Conservation (phyloP, 2,329 filamentous ascomycete genomes). For the Trichoderma brevicompactum region DNA sequence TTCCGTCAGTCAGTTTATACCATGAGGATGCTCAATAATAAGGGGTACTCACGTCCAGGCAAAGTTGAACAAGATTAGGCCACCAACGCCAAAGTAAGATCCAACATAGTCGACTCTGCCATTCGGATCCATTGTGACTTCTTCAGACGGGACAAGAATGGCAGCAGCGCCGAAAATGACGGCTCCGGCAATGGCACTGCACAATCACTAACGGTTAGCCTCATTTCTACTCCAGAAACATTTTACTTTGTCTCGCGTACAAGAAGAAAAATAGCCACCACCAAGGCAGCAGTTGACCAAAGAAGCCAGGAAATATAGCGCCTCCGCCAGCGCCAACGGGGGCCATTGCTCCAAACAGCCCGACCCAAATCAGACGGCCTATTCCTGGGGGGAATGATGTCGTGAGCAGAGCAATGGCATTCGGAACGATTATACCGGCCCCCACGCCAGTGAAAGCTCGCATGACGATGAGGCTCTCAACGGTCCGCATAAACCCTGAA, state of each 20-base stretch:
- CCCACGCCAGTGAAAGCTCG: constrained; percentile 18
- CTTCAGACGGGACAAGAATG: constrained; percentile 9
- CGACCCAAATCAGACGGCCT: constrained; percentile 14
- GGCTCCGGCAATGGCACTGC: constrained; percentile 11
- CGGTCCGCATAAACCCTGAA: constrained; percentile 13
- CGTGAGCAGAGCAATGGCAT: constrained; percentile 21
- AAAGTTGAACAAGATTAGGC: constrained; percentile 21
- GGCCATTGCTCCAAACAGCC: constrained; percentile 23
- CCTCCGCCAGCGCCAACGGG: constrained; percentile 18
- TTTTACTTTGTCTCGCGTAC: neutral
- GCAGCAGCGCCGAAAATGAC: constrained; percentile 11
- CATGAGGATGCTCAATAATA: neutral
- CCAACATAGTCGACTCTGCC: constrained; percentile 20
- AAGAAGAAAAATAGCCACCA: constrained; percentile 27
- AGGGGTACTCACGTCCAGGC: constrained; percentile 13
- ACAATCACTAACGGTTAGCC: neutral
- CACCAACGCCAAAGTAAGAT: constrained; percentile 16
- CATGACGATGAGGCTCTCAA: constrained; percentile 18
- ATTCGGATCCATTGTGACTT: constrained; percentile 19
- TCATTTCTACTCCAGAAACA: neutral
- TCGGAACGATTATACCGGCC: constrained; percentile 24
- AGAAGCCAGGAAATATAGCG: constrained; percentile 14
- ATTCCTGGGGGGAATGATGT: constrained; percentile 15
- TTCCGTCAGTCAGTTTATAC: neutral
- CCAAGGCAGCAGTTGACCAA: constrained; percentile 23